phyloP scores from a whole-genome alignment of 1,139 yeast genomes.

The Hansenula anomala region DNA sequence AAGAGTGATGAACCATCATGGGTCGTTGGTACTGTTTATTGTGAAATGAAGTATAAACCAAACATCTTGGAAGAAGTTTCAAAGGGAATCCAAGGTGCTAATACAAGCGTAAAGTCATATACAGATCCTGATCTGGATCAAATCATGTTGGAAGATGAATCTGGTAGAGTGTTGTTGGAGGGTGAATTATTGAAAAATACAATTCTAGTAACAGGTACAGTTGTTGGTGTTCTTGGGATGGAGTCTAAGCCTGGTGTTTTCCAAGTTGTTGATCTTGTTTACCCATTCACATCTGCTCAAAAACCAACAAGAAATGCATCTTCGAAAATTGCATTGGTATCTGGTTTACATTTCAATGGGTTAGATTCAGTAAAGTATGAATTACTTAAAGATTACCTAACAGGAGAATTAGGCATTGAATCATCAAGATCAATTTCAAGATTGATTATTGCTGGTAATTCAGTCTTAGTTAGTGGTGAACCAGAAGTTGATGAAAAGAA shows the following conservation, averaged over 20 bases:
- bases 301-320: constrained; percentile 24
- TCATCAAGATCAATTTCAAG: constrained; percentile 39
- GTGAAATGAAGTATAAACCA: constrained; percentile 82
- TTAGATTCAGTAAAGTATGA: constrained; percentile 45
- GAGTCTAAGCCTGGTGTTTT: constrained; percentile 83
- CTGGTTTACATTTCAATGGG: constrained; percentile 60
- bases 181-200: constrained; percentile 52
- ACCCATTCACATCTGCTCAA: constrained; percentile 65
- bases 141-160: constrained; percentile 84
- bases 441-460: constrained; percentile 73
- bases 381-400: constrained; percentile 63
- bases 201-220: constrained; percentile 78
- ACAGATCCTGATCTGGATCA: constrained; percentile 53
- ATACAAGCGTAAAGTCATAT: constrained; percentile 36
- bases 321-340: constrained; percentile 54
- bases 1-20: constrained; percentile 67
- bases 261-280: constrained; percentile 74
- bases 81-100: constrained; percentile 35
- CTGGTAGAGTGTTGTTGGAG: constrained; percentile 75
- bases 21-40: constrained; percentile 87
- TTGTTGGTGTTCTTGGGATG: constrained; percentile 81
- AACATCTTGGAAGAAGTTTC: constrained; percentile 81
- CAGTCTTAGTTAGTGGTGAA: constrained; percentile 38
- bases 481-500: constrained; percentile 25
- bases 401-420: constrained; percentile 58